Conservation (phyloP, 176 grass and related monocot species). For the Dendrocalamus sinicus region DNA sequence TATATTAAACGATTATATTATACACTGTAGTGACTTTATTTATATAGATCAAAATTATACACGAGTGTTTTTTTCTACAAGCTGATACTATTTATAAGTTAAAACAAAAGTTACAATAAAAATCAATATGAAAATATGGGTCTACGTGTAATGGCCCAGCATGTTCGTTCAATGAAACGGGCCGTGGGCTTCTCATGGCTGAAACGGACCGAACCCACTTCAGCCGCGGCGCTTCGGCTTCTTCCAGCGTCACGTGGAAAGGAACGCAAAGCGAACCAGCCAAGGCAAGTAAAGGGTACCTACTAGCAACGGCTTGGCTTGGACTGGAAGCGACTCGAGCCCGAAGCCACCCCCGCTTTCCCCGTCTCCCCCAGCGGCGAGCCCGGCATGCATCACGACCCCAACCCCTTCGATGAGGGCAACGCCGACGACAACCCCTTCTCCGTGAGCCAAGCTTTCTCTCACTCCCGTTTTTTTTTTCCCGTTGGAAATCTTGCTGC, state of each 20-base stretch:
- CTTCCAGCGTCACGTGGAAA: constrained; percentile 36
- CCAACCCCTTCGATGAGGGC: constrained; percentile 87
- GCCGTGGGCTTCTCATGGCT: background rate
- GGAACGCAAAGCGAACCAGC: background rate
- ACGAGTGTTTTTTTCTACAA: no score
- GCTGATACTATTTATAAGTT: no score
- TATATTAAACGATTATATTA: no score
- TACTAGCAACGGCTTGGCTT: constrained; percentile 1
- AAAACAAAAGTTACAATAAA: no score
- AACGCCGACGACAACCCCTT: constrained; percentile 61
- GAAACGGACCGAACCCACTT: constrained; percentile 1
- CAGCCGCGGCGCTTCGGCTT: background rate
- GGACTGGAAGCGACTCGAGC: constrained; percentile 50
- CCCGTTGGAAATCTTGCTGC: background rate
- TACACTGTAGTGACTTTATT: no score
- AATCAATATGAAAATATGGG: background rate
- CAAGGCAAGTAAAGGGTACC: constrained; percentile 1
- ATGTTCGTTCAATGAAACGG: background rate
- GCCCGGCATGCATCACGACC: constrained; percentile 65
- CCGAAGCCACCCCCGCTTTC: constrained; percentile 29
- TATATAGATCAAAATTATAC: no score
- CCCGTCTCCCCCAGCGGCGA: background rate
- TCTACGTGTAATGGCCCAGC: background rate
- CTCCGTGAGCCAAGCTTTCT: constrained; percentile 48
- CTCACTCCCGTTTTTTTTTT: background rate